These are phyloP conservation scores for Cyclocybe cylindracea DNA, from an alignment of 768 basidiomycete genomes.

Conservation along the genomic window DNA sequence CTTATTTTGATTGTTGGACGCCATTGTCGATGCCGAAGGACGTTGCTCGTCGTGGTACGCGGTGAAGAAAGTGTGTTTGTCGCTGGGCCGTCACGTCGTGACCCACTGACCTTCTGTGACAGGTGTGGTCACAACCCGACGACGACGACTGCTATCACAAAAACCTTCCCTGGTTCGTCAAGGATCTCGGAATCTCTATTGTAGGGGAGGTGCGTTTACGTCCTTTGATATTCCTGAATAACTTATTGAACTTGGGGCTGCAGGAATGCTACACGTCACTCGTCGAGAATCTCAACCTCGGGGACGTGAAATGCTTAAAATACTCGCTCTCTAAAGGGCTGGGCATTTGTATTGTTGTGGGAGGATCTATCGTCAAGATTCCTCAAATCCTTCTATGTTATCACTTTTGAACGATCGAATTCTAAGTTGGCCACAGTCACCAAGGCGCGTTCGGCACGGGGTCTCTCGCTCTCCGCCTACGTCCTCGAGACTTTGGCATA, in stretches of 20 bases:
- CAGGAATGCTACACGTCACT: constrained; percentile 91
- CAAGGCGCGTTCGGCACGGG: constrained; percentile 74
- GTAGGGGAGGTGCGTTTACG: constrained; percentile 67
- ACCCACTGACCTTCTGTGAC: too few species aligned
- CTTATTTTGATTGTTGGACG: constrained; percentile 67
- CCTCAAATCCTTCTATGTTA: constrained; percentile 79
- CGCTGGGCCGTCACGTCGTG: too few species aligned
- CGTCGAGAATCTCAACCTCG: constrained; percentile 82
- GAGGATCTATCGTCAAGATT: constrained; percentile 94
- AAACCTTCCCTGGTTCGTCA: constrained; percentile 84
- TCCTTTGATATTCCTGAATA: too few species aligned
- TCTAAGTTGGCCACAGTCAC: constrained; percentile 49
- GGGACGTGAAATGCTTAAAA: constrained; percentile 83
- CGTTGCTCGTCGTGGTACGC: too few species aligned
- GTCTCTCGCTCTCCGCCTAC: constrained; percentile 85
- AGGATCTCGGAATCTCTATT: constrained; percentile 77
- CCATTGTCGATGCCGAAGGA: too few species aligned
- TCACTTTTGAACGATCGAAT: not conserved
- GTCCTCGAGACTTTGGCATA: constrained; percentile 90
- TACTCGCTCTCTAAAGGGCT: constrained; percentile 91
- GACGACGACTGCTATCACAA: constrained; percentile 76
- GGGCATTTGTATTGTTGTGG: constrained; percentile 89
- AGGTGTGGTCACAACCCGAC: too few species aligned
- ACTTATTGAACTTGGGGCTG: too few species aligned
- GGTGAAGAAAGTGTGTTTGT: too few species aligned